Percentiles rank a stretch among this genome's conserved stretches.
phyloP scores from a whole-genome alignment of 1,284 basidiomycete genomes.

The Thelephora terrestris region DNA sequence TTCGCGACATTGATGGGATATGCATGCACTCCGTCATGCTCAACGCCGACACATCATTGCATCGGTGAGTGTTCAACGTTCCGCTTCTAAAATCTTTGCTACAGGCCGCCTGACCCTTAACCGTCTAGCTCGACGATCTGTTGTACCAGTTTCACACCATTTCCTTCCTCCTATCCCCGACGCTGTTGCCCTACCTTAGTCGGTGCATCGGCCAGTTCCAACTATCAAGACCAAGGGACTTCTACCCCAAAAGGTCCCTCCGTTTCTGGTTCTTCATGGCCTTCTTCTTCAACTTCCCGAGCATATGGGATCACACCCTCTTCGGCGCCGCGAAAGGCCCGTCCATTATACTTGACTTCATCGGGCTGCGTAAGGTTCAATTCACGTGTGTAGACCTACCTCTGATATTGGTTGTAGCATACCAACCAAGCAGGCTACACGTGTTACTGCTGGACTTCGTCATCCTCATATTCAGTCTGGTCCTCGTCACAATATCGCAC shows the following conservation, averaged over 20 bases:
- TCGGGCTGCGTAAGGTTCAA: constrained; percentile 53
- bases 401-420: constrained; percentile 28
- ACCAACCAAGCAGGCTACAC: constrained; percentile 49
- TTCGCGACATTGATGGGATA: constrained; percentile 31
- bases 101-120: neutral
- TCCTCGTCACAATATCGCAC: constrained; percentile 57
- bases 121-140: constrained; percentile 49
- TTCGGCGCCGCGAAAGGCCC: constrained; percentile 41
- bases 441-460: constrained; percentile 54
- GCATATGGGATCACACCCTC: constrained; percentile 49
- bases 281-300: constrained; percentile 44
- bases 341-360: constrained; percentile 61
- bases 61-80: constrained; percentile 38
- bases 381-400: neutral
- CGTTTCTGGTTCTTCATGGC: constrained; percentile 54
- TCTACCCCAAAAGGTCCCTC: constrained; percentile 49
- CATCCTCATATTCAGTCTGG: constrained; percentile 53
- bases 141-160: constrained; percentile 63
- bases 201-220: constrained; percentile 53
- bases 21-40: constrained; percentile 60
- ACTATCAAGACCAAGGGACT: constrained; percentile 51
- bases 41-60: constrained; percentile 68
- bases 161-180: constrained; percentile 67
- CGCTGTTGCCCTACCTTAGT: constrained; percentile 44
- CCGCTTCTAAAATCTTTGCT: neutral